Evolutionary conservation across 345 rosid genomes (phyloP).

Genomic region (Noccaea bulbosa): DNA sequence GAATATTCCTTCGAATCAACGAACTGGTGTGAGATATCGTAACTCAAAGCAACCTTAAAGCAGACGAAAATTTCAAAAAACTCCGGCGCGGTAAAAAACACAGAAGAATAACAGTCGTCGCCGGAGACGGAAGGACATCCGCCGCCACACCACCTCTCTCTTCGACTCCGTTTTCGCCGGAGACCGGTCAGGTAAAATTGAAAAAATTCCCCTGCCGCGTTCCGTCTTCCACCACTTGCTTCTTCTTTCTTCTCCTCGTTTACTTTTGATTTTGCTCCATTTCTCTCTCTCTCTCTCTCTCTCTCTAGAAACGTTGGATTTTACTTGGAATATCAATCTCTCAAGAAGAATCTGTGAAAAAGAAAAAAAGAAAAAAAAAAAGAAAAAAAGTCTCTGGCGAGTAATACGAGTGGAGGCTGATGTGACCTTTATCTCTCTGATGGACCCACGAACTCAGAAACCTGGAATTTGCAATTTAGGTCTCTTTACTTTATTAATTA

Average conservation of each 20-base stretch:
- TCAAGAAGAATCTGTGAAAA: slow-evolving; percentile 19
- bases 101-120: slow-evolving; percentile 1
- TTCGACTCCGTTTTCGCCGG: slow-evolving; percentile 5
- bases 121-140: slow-evolving; percentile 3
- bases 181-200: slow-evolving; percentile 13
- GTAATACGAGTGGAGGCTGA: slow-evolving; percentile 23
- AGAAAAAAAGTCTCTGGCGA: slow-evolving; percentile 22
- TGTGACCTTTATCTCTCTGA: slow-evolving; percentile 24
- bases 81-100: background rate
- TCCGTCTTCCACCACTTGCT: slow-evolving; percentile 28
- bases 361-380: background rate
- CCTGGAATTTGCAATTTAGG: background rate
- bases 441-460: slow-evolving; percentile 29
- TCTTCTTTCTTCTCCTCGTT: slow-evolving; percentile 25
- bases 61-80: slow-evolving; percentile 18
- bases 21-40: background rate
- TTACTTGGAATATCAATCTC: slow-evolving; percentile 22
- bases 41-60: slow-evolving; percentile 16
- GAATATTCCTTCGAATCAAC: slow-evolving; percentile 13
- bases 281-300: slow-evolving; percentile 4
- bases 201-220: background rate
- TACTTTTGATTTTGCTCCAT: slow-evolving; percentile 35
- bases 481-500: background rate
- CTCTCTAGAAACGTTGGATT: slow-evolving; percentile 33
- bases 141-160: slow-evolving; percentile 14